A percentile compares a stretch with the other conserved stretches of the same genome.
Evolutionary conservation across 129 eudicot species (phyloP).

Genomic region (Flaveria brownii): DNA sequence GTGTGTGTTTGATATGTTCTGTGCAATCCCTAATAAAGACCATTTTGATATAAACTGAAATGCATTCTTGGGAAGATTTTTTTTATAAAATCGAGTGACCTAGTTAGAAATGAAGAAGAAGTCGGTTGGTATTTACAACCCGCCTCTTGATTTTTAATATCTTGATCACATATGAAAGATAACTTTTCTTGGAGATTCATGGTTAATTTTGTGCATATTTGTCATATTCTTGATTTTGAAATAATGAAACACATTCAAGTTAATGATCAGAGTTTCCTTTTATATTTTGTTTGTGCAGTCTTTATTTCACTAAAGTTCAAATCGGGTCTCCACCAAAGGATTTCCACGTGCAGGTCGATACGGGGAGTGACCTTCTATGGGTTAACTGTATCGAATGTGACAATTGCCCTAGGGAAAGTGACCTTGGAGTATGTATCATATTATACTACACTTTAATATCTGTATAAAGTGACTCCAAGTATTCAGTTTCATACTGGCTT

Average conservation of each 20-base stretch:
- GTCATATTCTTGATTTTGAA: background rate
- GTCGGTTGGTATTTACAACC: background rate
- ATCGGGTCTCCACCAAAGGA: conserved; percentile 79
- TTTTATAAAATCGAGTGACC: background rate
- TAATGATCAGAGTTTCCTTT: background rate
- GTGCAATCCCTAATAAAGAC: too few relatives aligned
- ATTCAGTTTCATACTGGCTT: too few relatives aligned
- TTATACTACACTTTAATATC: background rate
- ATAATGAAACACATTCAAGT: background rate
- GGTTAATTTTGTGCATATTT: background rate
- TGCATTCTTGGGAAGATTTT: background rate
- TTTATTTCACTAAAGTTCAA: conserved; percentile 71
- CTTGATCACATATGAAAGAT: background rate
- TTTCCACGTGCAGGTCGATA: conserved; percentile 84
- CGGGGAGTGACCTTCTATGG: conserved; percentile 95
- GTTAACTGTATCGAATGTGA: conserved; percentile 80
- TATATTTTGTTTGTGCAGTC: conserved; percentile 47
- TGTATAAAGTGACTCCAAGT: too few relatives aligned
- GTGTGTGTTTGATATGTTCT: too few relatives aligned
- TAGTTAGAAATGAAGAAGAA: background rate
- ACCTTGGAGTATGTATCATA: conserved; percentile 62
- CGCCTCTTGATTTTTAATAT: background rate
- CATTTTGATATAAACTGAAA: too few relatives aligned
- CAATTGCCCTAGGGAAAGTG: conserved; percentile 67
- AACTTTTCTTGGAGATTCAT: background rate